Base-by-base conservation (phyloP, 2,329 filamentous ascomycete species). In the Cercospora sp. region DNA sequence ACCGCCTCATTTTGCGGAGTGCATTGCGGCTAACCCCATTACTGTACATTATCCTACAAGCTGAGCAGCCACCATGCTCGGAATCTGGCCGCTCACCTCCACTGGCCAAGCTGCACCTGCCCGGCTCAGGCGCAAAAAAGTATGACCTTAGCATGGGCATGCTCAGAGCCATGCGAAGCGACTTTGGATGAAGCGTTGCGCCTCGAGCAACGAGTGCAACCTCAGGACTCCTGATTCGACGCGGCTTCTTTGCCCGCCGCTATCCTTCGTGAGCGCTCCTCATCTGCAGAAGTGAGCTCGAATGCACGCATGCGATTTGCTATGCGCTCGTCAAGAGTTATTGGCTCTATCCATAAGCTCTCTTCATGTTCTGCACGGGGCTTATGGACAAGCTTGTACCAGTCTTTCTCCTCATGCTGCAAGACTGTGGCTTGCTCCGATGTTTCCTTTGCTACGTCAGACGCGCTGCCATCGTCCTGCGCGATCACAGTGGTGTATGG, bases 221-320 rank as follows among this genome's bases (percentile, higher is more conserved):
- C 6, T 63, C 18, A 51, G 16, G 34, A 37, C 12, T 37, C 18
- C 32, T 30, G n/a, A 37, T 40, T n/a, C 45, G 64, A 63, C 57
- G 30, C 16, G n/a, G 16, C 24, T 18, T 74, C 71, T 32, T 59
- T 70, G 9, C 76, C 74, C 30, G 69, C 67, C 18, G 69, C 74
- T 32, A 78, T 71, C 66, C 82, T 81, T 57, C 84, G 82, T 0
- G 90, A 90, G 66, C 88, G 85, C 40, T 85, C 86, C 78, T 94
- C 91, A 40, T 93, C 90, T 67, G 91, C 90, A 0, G 86, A 81
- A 12, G 80, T 82, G 26, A 97, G 81, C 77, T 90, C 86, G 75
- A 95, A 96, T 63, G 87, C 87, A 66, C 91, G 86, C 94, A 98
- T 97, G 63, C 92, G 88, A 75, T 85, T 85, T 5, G 87, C 87